phyloP scores from a whole-genome alignment of 2,329 filamentous ascomycete genomes.

The Trichoderma gracile region DNA sequence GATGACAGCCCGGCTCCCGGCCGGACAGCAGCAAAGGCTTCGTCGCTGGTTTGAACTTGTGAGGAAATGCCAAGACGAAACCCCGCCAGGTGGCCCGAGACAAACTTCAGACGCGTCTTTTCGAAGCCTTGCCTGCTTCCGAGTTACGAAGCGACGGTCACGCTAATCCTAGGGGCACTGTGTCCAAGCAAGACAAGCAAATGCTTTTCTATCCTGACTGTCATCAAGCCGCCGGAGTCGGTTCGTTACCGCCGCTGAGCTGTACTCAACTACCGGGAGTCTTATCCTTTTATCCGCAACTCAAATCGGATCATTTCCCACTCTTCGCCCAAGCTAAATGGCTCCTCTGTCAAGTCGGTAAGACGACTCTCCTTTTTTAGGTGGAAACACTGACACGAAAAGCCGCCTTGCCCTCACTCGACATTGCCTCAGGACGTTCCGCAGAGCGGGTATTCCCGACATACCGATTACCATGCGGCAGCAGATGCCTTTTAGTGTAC shows the following conservation, averaged over 20 bases:
- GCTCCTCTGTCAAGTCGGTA: conserved; percentile 20
- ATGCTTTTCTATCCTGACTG: not conserved
- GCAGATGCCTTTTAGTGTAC: conserved; percentile 8
- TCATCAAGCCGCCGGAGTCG: not conserved
- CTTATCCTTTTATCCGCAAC: conserved; percentile 14
- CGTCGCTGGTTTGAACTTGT: conserved; percentile 4
- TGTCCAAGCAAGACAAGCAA: not conserved
- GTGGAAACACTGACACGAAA: conserved; percentile 21
- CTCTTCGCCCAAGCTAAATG: conserved; percentile 4
- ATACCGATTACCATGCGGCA: conserved; percentile 15
- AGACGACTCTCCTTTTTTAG: conserved; percentile 23
- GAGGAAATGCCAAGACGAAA: not conserved
- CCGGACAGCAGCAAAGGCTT: conserved; percentile 2
- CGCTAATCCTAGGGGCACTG: conserved; percentile 1
- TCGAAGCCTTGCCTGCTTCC: conserved; percentile 1
- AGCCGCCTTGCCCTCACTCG: conserved; percentile 1
- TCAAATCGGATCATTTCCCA: conserved; percentile 22
- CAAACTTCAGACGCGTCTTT: conserved; percentile 5
- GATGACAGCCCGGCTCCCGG: not conserved
- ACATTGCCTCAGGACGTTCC: not conserved
- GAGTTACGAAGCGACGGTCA: not conserved
- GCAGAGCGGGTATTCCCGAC: conserved; percentile 24
- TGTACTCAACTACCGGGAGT: not conserved
- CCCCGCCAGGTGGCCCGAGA: conserved; percentile 3
- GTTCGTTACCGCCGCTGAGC: conserved; percentile 10